These are phyloP conservation scores for Cephaloascus albidus DNA, from an alignment of 805 yeast genomes.

Conservation along the genomic window DNA sequence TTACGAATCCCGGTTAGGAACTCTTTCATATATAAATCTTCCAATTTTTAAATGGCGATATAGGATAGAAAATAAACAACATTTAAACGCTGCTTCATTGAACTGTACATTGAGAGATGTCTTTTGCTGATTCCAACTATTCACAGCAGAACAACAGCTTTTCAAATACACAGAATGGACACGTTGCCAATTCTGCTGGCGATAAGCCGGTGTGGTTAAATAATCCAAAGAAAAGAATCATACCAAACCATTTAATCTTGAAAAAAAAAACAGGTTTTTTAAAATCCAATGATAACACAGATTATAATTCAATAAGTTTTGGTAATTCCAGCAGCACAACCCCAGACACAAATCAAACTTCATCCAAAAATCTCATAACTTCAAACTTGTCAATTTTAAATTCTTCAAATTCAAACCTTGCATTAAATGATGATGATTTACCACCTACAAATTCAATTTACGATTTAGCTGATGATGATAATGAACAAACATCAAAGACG, in stretches of 20 bases:
- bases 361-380: conserved; percentile 16
- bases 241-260: conserved; percentile 31
- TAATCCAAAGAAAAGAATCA: conserved; percentile 21
- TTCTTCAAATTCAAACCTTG: no score
- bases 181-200: conserved; percentile 1
- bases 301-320: conserved; percentile 10
- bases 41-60: no score
- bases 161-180: conserved; percentile 1
- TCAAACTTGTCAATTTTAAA: conserved; percentile 2
- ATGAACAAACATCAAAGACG: conserved; percentile 25
- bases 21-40: no score
- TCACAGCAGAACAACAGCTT: conserved; percentile 5
- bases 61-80: no score
- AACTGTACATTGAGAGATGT: conserved; percentile 4
- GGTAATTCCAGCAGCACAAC: conserved; percentile 17
- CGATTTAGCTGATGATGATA: conserved; percentile 37
- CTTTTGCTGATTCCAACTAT: conserved; percentile 7
- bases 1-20: no score
- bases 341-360: conserved; percentile 16
- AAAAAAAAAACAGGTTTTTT: conserved; percentile 22
- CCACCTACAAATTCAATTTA: conserved; percentile 44
- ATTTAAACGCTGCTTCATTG: no score
- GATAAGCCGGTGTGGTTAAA: conserved; percentile 25
- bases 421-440: conserved; percentile 24
- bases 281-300: conserved; percentile 5